phyloP scores from a whole-genome alignment of 805 yeast genomes.

The Candida piceae region DNA sequence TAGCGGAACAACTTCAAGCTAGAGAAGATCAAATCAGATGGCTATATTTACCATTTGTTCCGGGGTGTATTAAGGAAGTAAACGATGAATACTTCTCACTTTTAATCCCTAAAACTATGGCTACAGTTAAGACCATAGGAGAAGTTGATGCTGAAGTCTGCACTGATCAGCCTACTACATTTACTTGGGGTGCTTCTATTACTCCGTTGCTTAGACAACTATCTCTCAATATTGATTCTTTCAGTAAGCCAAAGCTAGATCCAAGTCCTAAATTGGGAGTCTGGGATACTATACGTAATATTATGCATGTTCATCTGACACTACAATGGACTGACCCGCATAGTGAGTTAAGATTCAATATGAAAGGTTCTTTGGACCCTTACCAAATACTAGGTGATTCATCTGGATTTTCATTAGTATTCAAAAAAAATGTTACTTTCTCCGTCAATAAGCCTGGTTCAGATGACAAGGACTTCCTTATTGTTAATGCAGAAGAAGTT shows the following conservation, averaged over 20 bases:
- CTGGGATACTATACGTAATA: conserved; percentile 83
- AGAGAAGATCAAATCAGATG: conserved; percentile 52
- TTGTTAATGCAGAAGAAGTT: conserved; percentile 57
- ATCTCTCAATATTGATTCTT: conserved; percentile 71
- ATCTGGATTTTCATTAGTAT: conserved; percentile 74
- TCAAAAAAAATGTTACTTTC: conserved; percentile 58
- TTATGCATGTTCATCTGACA: conserved; percentile 62
- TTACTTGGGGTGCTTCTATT: conserved; percentile 76
- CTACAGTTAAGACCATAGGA: conserved; percentile 68
- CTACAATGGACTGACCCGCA: conserved; percentile 46
- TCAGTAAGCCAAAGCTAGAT: conserved; percentile 86
- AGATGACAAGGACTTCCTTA: conserved; percentile 62
- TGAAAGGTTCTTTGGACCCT: conserved; percentile 79
- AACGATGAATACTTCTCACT: conserved; percentile 46
- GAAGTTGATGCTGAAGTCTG: conserved; percentile 51
- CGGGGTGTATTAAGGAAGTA: conserved; percentile 32
- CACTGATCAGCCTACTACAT: conserved; percentile 54
- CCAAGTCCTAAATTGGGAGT: conserved; percentile 81
- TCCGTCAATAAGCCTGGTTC: conserved; percentile 55
- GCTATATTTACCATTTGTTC: conserved; percentile 58
- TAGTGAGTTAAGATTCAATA: conserved; percentile 47
- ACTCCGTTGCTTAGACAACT: conserved; percentile 81
- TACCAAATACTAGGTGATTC: conserved; percentile 60
- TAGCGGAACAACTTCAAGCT: conserved; percentile 58
- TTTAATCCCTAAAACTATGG: conserved; percentile 67